Base-by-base conservation (phyloP, 1,284 basidiomycete species). In the Takashimella koratensis region DNA sequence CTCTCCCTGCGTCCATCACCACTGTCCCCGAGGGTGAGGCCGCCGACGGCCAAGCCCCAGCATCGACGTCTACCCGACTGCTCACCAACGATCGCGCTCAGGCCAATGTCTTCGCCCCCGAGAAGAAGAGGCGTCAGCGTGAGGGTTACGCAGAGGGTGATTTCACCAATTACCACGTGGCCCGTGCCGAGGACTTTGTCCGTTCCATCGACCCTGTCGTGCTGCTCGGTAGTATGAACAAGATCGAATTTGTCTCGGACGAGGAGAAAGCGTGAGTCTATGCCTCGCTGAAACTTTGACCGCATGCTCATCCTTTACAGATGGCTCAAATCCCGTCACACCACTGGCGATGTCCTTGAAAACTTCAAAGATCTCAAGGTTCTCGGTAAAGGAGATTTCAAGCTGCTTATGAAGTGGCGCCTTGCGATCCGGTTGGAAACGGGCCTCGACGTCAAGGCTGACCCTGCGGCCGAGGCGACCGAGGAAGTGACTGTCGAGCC, bases 111-210 rank as follows among this genome's bases (percentile, higher is more conserved):
- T 97, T 98, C 72, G 89, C 93, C 63, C 96, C 96, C 1, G 94
- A 97, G 76, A 98, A 98, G 81, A 94, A 93, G 75, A 83, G 93
- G 39, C 83, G 93, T 56, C 84, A 90, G 59, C 85, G 96, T 70
- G 91, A 95, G 51, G 96, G 96, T 65, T 99, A 99, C 70, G 90
- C 86, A 26, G 96, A 99, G 22, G 94, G 93, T 43, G 88, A 97
- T 72, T 90, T 92, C 74, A 96, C 85, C 2, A 81, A 98, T 30
- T 94, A 90, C 82, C 90, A 88, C 70, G 81, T 84, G 52, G 78
- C 84, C 21, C 73, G 82, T 16, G 90, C 86, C 2, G 79, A 81
- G 12, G 86, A 91, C 43, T 98, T 95, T 67, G 78, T 98, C 57
- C 79, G 80, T 36, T 67, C 71, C 13, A 47, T 49, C 21, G 92